Evolutionary conservation across 225 moss, liverwort and hornwort genomes (phyloP).

Genomic region (Climacium dendroides): DNA sequence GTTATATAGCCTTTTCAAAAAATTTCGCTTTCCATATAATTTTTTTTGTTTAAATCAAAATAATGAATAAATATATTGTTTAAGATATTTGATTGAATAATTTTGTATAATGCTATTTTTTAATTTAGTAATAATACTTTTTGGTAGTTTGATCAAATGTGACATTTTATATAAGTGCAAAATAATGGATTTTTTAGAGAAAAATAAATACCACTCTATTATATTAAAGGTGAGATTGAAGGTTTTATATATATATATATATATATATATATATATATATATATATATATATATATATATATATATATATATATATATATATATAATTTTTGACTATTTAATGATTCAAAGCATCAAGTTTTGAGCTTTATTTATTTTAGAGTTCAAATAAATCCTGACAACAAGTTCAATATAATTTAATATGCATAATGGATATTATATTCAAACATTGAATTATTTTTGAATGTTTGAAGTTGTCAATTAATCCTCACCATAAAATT

Average conservation of each 20-base stretch:
- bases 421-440: neutral
- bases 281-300: neutral
- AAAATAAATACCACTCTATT: rapidly evolving
- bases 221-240: neutral
- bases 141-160: no score
- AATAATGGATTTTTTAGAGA: neutral
- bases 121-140: rapidly evolving
- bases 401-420: neutral
- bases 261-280: neutral
- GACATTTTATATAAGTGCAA: neutral
- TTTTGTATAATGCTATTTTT: neutral
- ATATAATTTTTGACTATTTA: neutral
- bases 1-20: neutral
- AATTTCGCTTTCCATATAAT: rapidly evolving
- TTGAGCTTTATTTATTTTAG: neutral
- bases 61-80: rapidly evolving
- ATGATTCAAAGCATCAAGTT: neutral
- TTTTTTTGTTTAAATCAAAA: neutral
- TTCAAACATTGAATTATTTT: neutral
- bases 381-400: neutral
- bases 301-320: rapidly evolving
- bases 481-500: neutral
- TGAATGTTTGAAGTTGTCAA: neutral
- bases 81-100: neutral
- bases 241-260: neutral